These are phyloP conservation scores for Tephrocybe rancida DNA, from an alignment of 768 basidiomycete species.

Conservation along the genomic window DNA sequence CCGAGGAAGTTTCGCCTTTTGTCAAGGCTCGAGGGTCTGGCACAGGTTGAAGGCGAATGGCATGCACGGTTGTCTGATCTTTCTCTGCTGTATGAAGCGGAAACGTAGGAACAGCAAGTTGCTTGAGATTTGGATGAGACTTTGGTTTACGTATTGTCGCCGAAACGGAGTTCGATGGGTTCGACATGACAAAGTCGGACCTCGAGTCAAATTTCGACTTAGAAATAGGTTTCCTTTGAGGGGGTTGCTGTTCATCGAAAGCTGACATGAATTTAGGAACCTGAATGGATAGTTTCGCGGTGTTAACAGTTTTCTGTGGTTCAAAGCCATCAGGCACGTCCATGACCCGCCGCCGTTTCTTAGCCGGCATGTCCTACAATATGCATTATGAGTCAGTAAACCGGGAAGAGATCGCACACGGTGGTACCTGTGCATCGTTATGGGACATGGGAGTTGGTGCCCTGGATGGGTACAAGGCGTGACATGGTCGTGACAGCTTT, in stretches of 20 bases:
- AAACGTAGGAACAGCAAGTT: conserved; percentile 14
- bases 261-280: conserved; percentile 18
- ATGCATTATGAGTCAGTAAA: background rate
- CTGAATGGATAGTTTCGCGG: conserved; percentile 9
- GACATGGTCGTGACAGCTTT: conserved; percentile 16
- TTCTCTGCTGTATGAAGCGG: background rate
- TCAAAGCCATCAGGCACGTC: conserved; percentile 20
- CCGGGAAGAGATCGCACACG: background rate
- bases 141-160: conserved; percentile 4
- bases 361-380: conserved; percentile 13
- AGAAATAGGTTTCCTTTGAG: conserved; percentile 5
- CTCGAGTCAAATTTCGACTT: conserved; percentile 5
- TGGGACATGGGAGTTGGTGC: conserved; percentile 4
- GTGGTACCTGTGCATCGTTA: conserved; percentile 11
- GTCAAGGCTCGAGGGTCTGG: conserved; percentile 11
- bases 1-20: conserved; percentile 4
- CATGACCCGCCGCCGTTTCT: conserved; percentile 21
- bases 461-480: conserved; percentile 10
- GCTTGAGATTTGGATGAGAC: conserved; percentile 15
- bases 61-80: background rate
- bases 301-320: conserved; percentile 3
- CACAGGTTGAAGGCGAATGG: conserved; percentile 7
- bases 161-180: conserved; percentile 9
- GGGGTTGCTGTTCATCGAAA: conserved; percentile 9
- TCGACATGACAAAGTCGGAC: conserved; percentile 1